Evolutionary conservation across 169 alveolate species (phyloP).

Genomic region (Plasmodium adleri): DNA sequence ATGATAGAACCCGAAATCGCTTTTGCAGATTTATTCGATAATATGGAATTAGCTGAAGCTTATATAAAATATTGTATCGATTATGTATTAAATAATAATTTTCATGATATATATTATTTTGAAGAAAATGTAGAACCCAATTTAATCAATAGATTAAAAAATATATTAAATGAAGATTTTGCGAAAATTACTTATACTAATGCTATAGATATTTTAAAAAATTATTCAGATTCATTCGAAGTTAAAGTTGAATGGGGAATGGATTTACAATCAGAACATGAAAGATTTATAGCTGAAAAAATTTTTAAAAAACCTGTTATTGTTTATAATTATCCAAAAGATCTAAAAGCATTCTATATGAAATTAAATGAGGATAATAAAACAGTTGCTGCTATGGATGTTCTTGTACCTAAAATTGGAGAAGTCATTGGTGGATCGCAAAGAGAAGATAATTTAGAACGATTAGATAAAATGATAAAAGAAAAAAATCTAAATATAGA

Average conservation of each 20-base stretch:
- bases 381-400: slow-evolving; percentile 98
- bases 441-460: slow-evolving; percentile 97
- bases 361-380: slow-evolving; percentile 93
- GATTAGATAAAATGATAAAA: slow-evolving; percentile 90
- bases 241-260: slow-evolving; percentile 95
- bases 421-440: slow-evolving; percentile 99
- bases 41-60: slow-evolving; percentile 98
- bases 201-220: slow-evolving; percentile 92
- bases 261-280: slow-evolving; percentile 98
- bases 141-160: slow-evolving; percentile 89
- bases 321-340: slow-evolving; percentile 98
- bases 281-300: slow-evolving; percentile 95
- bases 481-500: slow-evolving; percentile 89
- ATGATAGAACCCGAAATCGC: slow-evolving; percentile 99
- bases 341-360: slow-evolving; percentile 97
- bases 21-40: slow-evolving; percentile 94
- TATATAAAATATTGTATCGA: slow-evolving; percentile 95
- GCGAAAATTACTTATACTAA: slow-evolving; percentile 97
- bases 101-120: slow-evolving; percentile 92
- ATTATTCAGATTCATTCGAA: slow-evolving; percentile 81
- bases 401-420: slow-evolving; percentile 97
- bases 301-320: slow-evolving; percentile 97
- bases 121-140: slow-evolving; percentile 92
- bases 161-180: slow-evolving; percentile 92
- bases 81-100: slow-evolving; percentile 93